Base-by-base conservation (phyloP, 2,329 filamentous ascomycete genomes). In the Colletotrichum orbiculare region DNA sequence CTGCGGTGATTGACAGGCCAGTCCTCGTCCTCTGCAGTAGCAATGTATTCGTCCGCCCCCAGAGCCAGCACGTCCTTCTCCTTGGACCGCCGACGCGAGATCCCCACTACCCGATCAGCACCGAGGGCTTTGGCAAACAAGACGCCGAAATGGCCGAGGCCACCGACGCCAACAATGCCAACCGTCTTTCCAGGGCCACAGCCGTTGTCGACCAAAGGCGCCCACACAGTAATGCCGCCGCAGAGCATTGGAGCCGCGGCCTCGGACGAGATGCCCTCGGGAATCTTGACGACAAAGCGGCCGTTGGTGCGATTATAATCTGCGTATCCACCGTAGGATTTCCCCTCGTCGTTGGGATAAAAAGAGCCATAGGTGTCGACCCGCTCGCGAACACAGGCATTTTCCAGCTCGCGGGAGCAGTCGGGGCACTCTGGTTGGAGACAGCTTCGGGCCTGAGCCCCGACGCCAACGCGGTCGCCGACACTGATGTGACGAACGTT, bases 101-200 rank as follows among this genome's bases (percentile, higher is more conserved):
- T 87, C 11, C 82, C 87, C 8, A 88, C 82, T 5, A 89, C 84
- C 50, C 82, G 82, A 60, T 90, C 86, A 15, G 86, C 86, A 12
- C 86, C 87, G 10, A 93, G 76, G 1, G 90, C 90, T 74, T 87
- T 89, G 1, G 91, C 90, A 72, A 87, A 91, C 48, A 91, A 76
- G 11, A 93, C 76, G 2, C 85, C 91, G 67, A 92, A 88, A 75
- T 93, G 89, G 0, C 90, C 90, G 1, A 92, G 75, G 1, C 90
- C 89, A 3, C 90, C 90, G 33, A 92, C 79, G 1, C 90, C 90
- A 34, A 92, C 78, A 62, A 92, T 86, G 0, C 89, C 90, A 3
- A 93, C 88, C 4, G 76, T 82, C 77, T 90, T 92, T 2, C 89
- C 90, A 0, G 89, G 89, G 0, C 90, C 91, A 48, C 83, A 86